Evolutionary conservation across 495 filamentous ascomycete genomes (phyloP).

Genomic region (Extremus antarcticus): DNA sequence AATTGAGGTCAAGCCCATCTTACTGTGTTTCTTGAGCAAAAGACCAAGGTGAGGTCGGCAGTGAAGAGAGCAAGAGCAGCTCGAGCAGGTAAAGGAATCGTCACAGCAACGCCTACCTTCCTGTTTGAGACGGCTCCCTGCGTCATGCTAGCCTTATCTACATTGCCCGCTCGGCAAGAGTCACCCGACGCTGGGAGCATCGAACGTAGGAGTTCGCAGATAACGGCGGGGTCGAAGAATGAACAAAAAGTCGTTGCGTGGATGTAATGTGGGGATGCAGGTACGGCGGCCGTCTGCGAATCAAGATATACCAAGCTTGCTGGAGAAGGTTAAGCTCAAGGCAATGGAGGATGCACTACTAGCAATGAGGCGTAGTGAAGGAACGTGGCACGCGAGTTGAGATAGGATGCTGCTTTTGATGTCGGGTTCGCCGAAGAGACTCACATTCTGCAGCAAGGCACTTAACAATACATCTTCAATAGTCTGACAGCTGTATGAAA

Average conservation of each 20-base stretch:
- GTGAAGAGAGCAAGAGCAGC: neutral
- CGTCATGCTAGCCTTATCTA: neutral
- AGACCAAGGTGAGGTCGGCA: neutral
- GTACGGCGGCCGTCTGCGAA: neutral
- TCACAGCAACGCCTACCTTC: neutral
- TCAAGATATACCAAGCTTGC: neutral
- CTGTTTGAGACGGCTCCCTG: too few relatives aligned
- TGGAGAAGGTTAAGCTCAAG: neutral
- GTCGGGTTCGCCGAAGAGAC: too few relatives aligned
- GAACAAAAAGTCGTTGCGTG: neutral
- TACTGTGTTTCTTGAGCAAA: neutral
- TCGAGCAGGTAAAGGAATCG: neutral
- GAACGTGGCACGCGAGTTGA: neutral
- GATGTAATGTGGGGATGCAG: neutral
- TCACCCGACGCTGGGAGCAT: too few relatives aligned
- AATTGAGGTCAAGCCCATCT: conserved; percentile 15
- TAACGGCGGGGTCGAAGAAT: neutral
- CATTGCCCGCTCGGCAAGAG: neutral
- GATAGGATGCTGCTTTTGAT: conserved; percentile 1
- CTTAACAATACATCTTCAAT: too few relatives aligned
- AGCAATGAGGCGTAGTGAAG: neutral
- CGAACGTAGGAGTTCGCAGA: neutral
- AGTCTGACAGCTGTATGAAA: neutral
- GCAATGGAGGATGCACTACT: neutral
- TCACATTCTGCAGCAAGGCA: too few relatives aligned